These are phyloP conservation scores for Acanthochlamys bracteata DNA, from an alignment of 106 monocot genomes.

Conservation along the genomic window DNA sequence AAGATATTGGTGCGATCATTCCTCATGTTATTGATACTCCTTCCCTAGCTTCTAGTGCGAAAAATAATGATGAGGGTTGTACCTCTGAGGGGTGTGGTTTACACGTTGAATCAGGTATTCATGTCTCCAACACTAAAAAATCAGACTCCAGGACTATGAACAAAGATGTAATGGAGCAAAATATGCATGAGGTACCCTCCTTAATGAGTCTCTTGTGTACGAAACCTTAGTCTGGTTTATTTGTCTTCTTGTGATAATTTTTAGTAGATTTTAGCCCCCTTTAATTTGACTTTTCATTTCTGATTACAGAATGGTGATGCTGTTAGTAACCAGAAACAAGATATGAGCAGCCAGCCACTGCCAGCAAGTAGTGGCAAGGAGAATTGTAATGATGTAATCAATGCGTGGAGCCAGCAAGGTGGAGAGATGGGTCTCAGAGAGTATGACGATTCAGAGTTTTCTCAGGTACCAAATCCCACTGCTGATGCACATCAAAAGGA, in stretches of 20 bases:
- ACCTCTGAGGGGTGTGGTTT: not conserved
- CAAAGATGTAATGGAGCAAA: too few species aligned
- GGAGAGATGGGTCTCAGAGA: conserved; percentile 5
- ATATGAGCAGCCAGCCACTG: not conserved
- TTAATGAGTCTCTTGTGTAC: too few species aligned
- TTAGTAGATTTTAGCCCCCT: not conserved
- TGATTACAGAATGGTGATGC: conserved; percentile 18
- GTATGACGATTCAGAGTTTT: not conserved
- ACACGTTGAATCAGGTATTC: not conserved
- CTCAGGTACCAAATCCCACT: not conserved
- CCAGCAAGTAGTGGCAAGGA: not conserved
- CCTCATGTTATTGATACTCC: conserved; percentile 7
- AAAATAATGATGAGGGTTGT: not conserved
- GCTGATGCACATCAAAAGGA: conserved; percentile 10
- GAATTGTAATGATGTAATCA: not conserved
- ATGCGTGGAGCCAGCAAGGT: not conserved
- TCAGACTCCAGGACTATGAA: too few species aligned
- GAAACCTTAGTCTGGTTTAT: not conserved
- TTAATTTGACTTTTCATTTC: not conserved
- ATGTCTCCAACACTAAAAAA: not conserved
- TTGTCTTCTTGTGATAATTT: not conserved
- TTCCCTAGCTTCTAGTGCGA: not conserved
- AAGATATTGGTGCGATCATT: not conserved
- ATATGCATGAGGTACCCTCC: too few species aligned
- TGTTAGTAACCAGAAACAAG: not conserved